Conservation (phyloP, 139 green algal species). For the Trebouxia sp. region DNA sequence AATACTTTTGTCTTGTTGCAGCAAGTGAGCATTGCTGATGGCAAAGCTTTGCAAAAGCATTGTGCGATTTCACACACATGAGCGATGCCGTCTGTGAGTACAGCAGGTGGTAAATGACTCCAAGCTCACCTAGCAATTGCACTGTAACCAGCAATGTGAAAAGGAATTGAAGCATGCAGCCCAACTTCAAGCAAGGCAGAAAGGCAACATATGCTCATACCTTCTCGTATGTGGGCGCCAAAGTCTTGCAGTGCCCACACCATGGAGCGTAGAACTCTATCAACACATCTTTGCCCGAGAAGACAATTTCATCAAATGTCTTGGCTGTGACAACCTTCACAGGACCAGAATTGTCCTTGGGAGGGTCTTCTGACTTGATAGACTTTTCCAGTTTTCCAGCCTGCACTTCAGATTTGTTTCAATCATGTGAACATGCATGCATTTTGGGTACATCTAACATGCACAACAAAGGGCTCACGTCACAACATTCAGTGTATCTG, state of each 20-base stretch:
- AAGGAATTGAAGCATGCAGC: background rate
- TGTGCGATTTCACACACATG: no score
- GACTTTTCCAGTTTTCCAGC: conserved; percentile 40
- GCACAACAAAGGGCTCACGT: background rate
- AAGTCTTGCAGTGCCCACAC: conserved; percentile 55
- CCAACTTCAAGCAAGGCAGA: background rate
- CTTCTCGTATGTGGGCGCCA: conserved; percentile 60
- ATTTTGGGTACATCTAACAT: background rate
- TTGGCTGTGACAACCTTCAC: conserved; percentile 47
- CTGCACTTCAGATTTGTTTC: background rate
- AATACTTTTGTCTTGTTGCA: no score
- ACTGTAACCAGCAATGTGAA: background rate
- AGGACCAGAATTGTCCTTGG: conserved; percentile 45
- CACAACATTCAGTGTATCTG: no score
- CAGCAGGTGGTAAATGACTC: no score
- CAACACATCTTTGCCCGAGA: conserved; percentile 56
- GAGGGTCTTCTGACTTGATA: conserved; percentile 52
- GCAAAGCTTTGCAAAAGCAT: no score
- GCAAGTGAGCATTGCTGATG: no score
- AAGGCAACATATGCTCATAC: conserved; percentile 37
- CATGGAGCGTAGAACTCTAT: conserved; percentile 74
- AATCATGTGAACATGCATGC: background rate
- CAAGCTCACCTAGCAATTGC: no score
- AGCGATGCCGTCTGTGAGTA: no score
- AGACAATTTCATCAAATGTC: conserved; percentile 57